Base-by-base conservation (phyloP, 768 basidiomycete species). In the Neoboletus magnificus region DNA sequence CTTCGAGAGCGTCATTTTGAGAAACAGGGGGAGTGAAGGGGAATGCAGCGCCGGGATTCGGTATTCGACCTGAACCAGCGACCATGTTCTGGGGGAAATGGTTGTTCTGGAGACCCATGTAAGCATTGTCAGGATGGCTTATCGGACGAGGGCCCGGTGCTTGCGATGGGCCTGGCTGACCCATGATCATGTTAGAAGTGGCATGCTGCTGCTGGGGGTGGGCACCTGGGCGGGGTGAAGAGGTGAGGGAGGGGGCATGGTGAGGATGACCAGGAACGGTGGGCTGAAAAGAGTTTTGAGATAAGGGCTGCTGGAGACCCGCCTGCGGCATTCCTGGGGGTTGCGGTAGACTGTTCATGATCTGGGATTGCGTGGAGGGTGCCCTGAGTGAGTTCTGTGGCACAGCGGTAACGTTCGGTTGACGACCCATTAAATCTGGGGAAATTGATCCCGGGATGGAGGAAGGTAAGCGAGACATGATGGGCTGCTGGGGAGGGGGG, bases 11-110 rank as follows among this genome's bases (percentile, higher is more conserved):
- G 43, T 76, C 74, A 57, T 74, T 78, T 48, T 81, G 82, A 25
- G 86, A 74, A 5, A 78, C 77, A 6, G 84, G 71, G 3, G 79
- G 72, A 29, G 74, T 70, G 56, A 82, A 82, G 16, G 78, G 62
- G 55, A 76, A 80, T 56, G 71, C 61, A 48, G 71, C 65, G 60
- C 65, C 66, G 40, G 62, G 51, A 18, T 67, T 62, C 55, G 69
- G 65, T 64, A 75, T 71, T 54, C 77, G 76, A 51, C 60, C 64
- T 20, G 73, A 66, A 54, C 69, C 64, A 29, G 72, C 66, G n/a
- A 65, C 57, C 48, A 77, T 56, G 53, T 57, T 66, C 46, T 67
- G 66, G 27, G 65, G 22, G 57, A 76, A 74, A 39, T 68, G 73
- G 35, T 50, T 69, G 55, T 68, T 73, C 57, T 68, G 72, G 58